phyloP scores from a whole-genome alignment of 345 rosid genomes.

The Sapria himalayana region DNA sequence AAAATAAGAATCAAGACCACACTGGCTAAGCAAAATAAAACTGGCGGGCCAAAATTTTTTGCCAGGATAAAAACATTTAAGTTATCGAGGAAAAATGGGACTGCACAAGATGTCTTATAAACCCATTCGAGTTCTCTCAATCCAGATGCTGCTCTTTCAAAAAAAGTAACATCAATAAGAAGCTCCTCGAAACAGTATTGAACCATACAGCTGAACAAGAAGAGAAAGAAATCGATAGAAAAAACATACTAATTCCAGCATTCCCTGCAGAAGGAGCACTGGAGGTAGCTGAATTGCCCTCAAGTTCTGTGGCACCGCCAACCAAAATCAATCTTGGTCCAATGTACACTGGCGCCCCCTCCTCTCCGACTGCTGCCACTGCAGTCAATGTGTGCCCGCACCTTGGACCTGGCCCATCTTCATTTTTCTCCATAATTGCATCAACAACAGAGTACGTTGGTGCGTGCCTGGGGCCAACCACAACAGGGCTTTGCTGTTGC shows the following conservation, averaged over 20 bases:
- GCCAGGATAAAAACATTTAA: too few species aligned
- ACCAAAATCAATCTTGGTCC: constrained; percentile 85
- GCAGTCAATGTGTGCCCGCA: constrained; percentile 93
- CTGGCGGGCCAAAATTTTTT: too few species aligned
- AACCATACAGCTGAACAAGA: too few species aligned
- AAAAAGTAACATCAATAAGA: too few species aligned
- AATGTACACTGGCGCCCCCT: constrained; percentile 50
- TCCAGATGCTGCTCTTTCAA: too few species aligned
- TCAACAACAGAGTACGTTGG: constrained; percentile 69
- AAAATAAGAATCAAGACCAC: too few species aligned
- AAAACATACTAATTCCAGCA: constrained; percentile 76
- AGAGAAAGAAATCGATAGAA: constrained; percentile 5
- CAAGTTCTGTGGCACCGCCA: constrained; percentile 95
- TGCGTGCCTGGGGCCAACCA: constrained; percentile 75
- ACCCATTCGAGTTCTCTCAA: too few species aligned
- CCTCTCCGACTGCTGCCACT: constrained; percentile 89
- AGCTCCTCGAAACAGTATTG: too few species aligned
- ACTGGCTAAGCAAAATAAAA: too few species aligned
- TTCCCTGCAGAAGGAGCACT: constrained; percentile 92
- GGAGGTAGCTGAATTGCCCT: constrained; percentile 70
- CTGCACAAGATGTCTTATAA: too few species aligned
- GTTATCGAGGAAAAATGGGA: too few species aligned
- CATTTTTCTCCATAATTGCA: constrained; percentile 67
- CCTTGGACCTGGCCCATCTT: constrained; percentile 93
- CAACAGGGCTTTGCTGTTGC: constrained; percentile 18